phyloP scores from a whole-genome alignment of 2,329 filamentous ascomycete genomes.

The Clarireedia monteithiana region DNA sequence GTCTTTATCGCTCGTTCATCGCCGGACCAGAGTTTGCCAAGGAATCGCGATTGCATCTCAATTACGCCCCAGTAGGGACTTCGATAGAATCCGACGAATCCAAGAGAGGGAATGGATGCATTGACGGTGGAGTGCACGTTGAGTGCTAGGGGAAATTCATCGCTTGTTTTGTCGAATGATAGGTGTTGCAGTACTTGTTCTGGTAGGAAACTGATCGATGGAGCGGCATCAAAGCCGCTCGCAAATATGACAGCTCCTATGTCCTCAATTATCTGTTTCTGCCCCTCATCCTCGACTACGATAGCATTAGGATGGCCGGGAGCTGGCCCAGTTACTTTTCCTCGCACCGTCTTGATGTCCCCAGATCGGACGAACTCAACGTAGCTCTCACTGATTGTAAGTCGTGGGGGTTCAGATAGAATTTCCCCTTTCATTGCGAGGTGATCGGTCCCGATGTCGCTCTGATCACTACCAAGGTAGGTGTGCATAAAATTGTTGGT shows the following conservation, averaged over 20 bases:
- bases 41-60: constrained; percentile 73
- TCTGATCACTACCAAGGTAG: constrained; percentile 47
- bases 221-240: constrained; percentile 63
- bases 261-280: constrained; percentile 36
- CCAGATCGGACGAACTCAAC: constrained; percentile 64
- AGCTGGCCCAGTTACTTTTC: constrained; percentile 13
- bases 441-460: constrained; percentile 33
- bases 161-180: constrained; percentile 41
- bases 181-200: constrained; percentile 46
- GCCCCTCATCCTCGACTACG: constrained; percentile 27
- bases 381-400: constrained; percentile 67
- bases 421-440: constrained; percentile 24
- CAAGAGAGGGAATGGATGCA: constrained; percentile 52
- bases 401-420: constrained; percentile 47
- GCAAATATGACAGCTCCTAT: constrained; percentile 64
- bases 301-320: background rate
- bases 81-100: constrained; percentile 78
- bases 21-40: constrained; percentile 51
- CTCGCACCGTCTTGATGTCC: constrained; percentile 38
- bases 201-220: constrained; percentile 58
- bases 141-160: constrained; percentile 53
- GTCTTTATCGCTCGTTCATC: constrained; percentile 19
- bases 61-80: constrained; percentile 82
- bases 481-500: constrained; percentile 44
- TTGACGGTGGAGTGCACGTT: constrained; percentile 60